Conservation (phyloP, 306 rosid species). For the Coriaria nepalensis region DNA sequence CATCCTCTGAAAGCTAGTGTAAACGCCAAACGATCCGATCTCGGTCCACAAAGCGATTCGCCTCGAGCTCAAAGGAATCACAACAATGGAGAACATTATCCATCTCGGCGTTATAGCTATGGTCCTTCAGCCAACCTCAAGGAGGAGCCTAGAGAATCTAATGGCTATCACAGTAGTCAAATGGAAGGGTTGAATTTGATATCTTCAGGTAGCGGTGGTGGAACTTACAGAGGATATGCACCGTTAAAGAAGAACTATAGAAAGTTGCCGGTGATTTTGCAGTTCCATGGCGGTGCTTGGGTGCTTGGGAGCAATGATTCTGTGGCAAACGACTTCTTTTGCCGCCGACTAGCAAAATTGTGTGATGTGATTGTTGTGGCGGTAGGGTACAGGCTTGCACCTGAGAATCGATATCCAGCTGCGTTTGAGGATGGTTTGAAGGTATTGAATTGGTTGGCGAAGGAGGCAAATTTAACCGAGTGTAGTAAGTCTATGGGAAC, state of each 20-base stretch:
- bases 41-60: conserved; percentile 13
- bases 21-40: conserved; percentile 20
- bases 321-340: conserved; percentile 61
- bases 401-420: conserved; percentile 79
- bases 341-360: conserved; percentile 64
- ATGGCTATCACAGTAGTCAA: conserved; percentile 18
- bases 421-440: conserved; percentile 83
- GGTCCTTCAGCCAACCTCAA: conserved; percentile 18
- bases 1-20: conserved; percentile 23
- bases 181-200: conserved; percentile 55
- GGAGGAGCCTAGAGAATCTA: conserved; percentile 37
- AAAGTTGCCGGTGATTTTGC: conserved; percentile 66
- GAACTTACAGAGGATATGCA: conserved; percentile 56
- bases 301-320: conserved; percentile 87
- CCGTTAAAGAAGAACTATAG: conserved; percentile 34
- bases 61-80: conserved; percentile 11
- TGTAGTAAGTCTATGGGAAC: conserved; percentile 59
- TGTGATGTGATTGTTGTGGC: conserved; percentile 69
- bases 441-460: conserved; percentile 91
- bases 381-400: conserved; percentile 79
- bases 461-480: conserved; percentile 87
- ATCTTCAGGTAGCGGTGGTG: conserved; percentile 14
- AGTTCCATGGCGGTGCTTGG: conserved; percentile 98
- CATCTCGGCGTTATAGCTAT: conserved; percentile 40
- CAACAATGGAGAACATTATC: conserved; percentile 1